These are phyloP conservation scores for Microthlaspi erraticum DNA, from an alignment of 345 rosid species.

Conservation along the genomic window DNA sequence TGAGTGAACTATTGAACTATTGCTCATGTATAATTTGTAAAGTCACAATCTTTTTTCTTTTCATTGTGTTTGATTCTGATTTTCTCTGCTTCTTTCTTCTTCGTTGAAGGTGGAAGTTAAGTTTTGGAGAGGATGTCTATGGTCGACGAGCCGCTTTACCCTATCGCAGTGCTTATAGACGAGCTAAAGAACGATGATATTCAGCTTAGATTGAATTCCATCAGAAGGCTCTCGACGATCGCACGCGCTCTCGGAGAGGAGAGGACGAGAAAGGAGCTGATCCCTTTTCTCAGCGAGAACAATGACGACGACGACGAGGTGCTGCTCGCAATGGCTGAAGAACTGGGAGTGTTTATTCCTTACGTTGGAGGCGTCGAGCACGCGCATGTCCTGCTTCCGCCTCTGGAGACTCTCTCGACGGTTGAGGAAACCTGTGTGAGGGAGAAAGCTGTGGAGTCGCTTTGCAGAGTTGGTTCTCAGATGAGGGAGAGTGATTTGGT, in stretches of 20 bases:
- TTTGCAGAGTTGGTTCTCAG: slow-evolving; percentile 81
- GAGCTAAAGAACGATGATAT: slow-evolving; percentile 89
- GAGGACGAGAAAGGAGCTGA: slow-evolving; percentile 75
- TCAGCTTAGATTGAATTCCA: slow-evolving; percentile 83
- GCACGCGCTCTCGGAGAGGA: slow-evolving; percentile 95
- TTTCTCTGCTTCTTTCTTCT: neutral
- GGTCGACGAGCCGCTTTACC: slow-evolving; percentile 78
- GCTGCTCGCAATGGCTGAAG: slow-evolving; percentile 85
- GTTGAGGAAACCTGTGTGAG: slow-evolving; percentile 90
- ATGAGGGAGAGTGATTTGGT: slow-evolving; percentile 85
- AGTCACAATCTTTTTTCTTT: neutral
- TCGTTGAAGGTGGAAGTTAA: neutral
- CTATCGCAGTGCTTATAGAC: slow-evolving; percentile 80
- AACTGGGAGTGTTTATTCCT: slow-evolving; percentile 80
- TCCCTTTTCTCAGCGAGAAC: slow-evolving; percentile 82
- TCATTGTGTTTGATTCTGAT: neutral
- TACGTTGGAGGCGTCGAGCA: slow-evolving; percentile 86
- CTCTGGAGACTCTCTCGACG: slow-evolving; percentile 70
- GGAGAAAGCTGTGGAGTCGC: slow-evolving; percentile 81
- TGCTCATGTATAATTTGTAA: neutral
- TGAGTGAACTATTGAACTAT: too few species aligned
- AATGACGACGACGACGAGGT: slow-evolving; percentile 92
- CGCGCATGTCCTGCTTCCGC: slow-evolving; percentile 74
- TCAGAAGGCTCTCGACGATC: slow-evolving; percentile 77
- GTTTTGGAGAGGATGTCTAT: slow-evolving; percentile 55